Base-by-base conservation (phyloP, 371 early-diverging fungal genomes). In the Mortierella sp. region DNA sequence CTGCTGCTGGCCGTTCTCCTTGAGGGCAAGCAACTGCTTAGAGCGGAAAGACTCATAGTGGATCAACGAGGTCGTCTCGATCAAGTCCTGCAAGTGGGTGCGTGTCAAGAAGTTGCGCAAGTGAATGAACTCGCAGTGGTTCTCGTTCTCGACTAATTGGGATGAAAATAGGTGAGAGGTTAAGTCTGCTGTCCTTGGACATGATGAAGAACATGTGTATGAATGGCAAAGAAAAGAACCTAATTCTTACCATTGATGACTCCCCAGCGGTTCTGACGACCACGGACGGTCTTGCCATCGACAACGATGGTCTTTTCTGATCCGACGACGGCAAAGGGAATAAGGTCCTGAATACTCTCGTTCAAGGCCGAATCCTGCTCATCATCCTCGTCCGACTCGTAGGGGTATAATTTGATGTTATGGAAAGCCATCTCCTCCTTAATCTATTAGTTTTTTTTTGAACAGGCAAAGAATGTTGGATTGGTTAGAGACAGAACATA, bases 1-100 rank as follows among this genome's bases (percentile, higher is more conserved):
- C 48, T 81, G 78, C 74, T 87, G 83, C 77, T 78, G 78, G 31
- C 90, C 88, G 31, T 89, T 89, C 88, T 96, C 96, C 88, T 96
- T 96, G 72, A 96, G 90, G 55, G 97, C 96, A 75, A 96, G 86
- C 61, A 96, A 88, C 88, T 96, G 96, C 83, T 94, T 92, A 46
- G 96, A 94, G 72, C 98, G 93, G 95, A 97, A 98, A n/a, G 94
- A 91, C 88, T 97, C 97, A 87, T 97, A 97, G 83, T 96, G 97
- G 75, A 95, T 92, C 83, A 94, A 92, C 24, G 95, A 93, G 14
- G 97, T 97, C 69, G 95, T 95, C 84, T 97, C 97, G 77, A 96
- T 93, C 78, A 96, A 90, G 76, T 96, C 96, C 80, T 95, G 95
- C 71, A 97, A 89, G 72, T 97, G 96, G 31, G 97, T 96, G 87